phyloP scores from a whole-genome alignment of 306 rosid genomes.

The Gastrolobium villosum region DNA sequence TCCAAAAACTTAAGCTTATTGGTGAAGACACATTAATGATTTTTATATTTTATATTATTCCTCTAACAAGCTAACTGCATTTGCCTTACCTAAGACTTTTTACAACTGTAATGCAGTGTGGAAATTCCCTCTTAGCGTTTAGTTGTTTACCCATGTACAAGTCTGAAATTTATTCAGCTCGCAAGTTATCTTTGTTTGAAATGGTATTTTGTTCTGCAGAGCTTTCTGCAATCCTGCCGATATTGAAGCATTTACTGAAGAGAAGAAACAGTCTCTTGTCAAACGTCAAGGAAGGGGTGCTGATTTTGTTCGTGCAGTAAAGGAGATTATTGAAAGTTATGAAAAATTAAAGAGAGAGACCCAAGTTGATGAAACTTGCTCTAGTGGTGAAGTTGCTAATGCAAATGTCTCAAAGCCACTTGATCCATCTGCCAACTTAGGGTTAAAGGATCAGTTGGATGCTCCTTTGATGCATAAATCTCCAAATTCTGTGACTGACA shows the following conservation, averaged over 20 bases:
- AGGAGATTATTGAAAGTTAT: slow-evolving; percentile 81
- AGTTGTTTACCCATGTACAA: slow-evolving; percentile 22
- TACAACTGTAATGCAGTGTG: slow-evolving; percentile 17
- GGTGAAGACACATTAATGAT: too few species aligned
- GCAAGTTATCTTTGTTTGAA: slow-evolving; percentile 49
- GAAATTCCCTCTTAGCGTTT: slow-evolving; percentile 41
- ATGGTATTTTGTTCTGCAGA: slow-evolving; percentile 63
- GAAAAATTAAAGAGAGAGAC: slow-evolving; percentile 72
- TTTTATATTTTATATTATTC: too few species aligned
- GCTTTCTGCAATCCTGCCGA: slow-evolving; percentile 97
- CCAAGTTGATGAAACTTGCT: slow-evolving; percentile 57
- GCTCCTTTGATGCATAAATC: slow-evolving; percentile 57
- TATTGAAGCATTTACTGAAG: slow-evolving; percentile 96
- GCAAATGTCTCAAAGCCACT: slow-evolving; percentile 56
- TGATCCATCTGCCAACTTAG: slow-evolving; percentile 59
- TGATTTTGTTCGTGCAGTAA: slow-evolving; percentile 93
- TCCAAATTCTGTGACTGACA: slow-evolving; percentile 59
- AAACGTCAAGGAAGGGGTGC: slow-evolving; percentile 92
- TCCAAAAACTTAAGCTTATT: too few species aligned
- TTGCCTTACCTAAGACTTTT: neutral
- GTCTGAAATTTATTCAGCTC: slow-evolving; percentile 35
- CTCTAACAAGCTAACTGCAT: neutral
- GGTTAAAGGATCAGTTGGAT: slow-evolving; percentile 62
- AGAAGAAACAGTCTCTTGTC: slow-evolving; percentile 89
- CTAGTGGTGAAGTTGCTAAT: slow-evolving; percentile 59